Evolutionary conservation across 108 stramenopile genomes (phyloP).

Genomic region (Skeletonema grethae): DNA sequence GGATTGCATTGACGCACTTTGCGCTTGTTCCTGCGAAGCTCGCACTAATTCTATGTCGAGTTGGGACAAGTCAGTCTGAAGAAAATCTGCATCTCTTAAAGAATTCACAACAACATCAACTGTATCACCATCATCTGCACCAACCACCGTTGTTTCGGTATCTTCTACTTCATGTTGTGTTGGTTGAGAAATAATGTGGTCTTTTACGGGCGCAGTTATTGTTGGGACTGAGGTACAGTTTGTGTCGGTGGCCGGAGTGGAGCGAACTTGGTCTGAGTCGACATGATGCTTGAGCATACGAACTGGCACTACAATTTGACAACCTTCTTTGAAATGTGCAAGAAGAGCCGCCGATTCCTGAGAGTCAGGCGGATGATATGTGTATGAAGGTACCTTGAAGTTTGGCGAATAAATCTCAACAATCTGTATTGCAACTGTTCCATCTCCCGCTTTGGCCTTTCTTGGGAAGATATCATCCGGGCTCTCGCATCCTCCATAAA

Average conservation of each 20-base stretch:
- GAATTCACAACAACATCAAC: not conserved
- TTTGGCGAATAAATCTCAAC: slow-evolving; percentile 13
- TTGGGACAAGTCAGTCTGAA: not conserved
- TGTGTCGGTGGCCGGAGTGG: not conserved
- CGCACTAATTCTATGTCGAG: not conserved
- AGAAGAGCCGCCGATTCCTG: slow-evolving; percentile 3
- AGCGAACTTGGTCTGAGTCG: slow-evolving; percentile 5
- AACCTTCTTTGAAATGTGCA: slow-evolving; percentile 7
- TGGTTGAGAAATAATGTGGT: not conserved
- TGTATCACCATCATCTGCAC: not conserved
- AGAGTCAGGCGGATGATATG: not conserved
- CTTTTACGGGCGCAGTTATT: not conserved
- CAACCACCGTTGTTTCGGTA: not conserved
- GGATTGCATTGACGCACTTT: not conserved
- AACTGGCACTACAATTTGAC: slow-evolving; percentile 18
- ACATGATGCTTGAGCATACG: slow-evolving; percentile 36
- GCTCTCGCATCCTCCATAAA: not conserved
- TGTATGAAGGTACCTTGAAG: slow-evolving; percentile 7
- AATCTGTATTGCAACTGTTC: slow-evolving; percentile 6
- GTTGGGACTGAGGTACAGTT: not conserved
- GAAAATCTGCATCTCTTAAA: not conserved
- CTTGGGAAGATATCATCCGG: slow-evolving; percentile 7
- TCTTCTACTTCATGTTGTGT: not conserved
- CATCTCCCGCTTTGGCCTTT: not conserved
- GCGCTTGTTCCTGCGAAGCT: not conserved